Percentiles rank a stretch among this genome's conserved stretches.
phyloP scores from a whole-genome alignment of 805 yeast species.

The Millerozyma acaciae region DNA sequence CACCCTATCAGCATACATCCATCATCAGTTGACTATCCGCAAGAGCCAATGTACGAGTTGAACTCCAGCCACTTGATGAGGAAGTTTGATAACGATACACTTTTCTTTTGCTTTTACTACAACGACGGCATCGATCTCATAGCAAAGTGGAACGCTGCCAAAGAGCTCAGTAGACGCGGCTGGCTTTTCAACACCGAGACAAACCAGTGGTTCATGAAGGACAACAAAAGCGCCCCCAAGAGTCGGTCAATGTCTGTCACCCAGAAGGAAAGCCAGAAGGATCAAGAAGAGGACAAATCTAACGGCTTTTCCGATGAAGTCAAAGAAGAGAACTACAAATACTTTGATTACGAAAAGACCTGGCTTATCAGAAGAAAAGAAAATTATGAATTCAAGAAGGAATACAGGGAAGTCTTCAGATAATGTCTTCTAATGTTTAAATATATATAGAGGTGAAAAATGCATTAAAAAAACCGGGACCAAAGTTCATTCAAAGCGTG shows the following conservation, averaged over 20 bases:
- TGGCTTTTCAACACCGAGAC: constrained; percentile 76
- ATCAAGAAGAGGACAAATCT: constrained; percentile 13
- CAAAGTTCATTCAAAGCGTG: too few species aligned
- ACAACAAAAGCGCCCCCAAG: constrained; percentile 45
- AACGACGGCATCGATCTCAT: constrained; percentile 38
- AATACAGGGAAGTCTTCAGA: constrained; percentile 26
- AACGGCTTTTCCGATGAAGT: constrained; percentile 6
- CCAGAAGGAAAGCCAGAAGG: constrained; percentile 12
- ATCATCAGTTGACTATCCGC: constrained; percentile 86
- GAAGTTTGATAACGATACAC: constrained; percentile 79
- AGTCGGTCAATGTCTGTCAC: constrained; percentile 20
- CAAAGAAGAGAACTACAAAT: constrained; percentile 54
- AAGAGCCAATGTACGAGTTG: constrained; percentile 68
- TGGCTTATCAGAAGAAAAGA: constrained; percentile 49
- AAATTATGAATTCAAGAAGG: constrained; percentile 30
- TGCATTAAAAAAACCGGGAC: too few species aligned
- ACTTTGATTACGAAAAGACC: constrained; percentile 73
- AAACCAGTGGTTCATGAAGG: constrained; percentile 77
- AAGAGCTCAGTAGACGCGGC: constrained; percentile 71
- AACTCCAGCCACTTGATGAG: constrained; percentile 58
- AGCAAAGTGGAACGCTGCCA: constrained; percentile 57
- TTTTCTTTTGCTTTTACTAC: constrained; percentile 90
- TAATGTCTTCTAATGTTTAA: too few species aligned
- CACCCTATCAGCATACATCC: constrained; percentile 83
- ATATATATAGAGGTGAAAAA: too few species aligned